Conservation (phyloP, 179 eudicot species). For the Vitellaria paradoxa region DNA sequence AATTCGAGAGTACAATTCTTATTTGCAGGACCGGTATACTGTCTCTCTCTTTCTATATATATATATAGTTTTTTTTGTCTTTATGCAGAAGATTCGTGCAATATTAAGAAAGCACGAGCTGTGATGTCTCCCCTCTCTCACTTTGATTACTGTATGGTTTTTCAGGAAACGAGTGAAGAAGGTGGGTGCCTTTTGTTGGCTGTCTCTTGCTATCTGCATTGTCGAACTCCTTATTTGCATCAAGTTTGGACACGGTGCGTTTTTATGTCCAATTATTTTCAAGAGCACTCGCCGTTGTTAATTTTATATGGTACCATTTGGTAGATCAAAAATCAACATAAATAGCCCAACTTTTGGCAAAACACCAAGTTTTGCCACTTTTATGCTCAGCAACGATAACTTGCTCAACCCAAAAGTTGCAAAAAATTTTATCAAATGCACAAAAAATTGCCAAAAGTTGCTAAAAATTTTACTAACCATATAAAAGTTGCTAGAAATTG, state of each 20-base stretch:
- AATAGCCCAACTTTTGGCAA: too few species aligned
- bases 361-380: too few species aligned
- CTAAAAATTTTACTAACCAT: too few species aligned
- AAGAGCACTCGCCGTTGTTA: background rate
- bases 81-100: background rate
- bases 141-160: background rate
- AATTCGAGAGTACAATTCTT: slow-evolving; percentile 94
- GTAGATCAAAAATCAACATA: too few species aligned
- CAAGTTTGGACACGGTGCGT: slow-evolving; percentile 90
- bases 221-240: slow-evolving; percentile 90
- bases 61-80: background rate
- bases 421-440: too few species aligned
- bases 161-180: slow-evolving; percentile 81
- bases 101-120: background rate
- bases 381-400: too few species aligned
- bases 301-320: background rate
- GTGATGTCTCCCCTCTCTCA: background rate
- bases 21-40: slow-evolving; percentile 83
- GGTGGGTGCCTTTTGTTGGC: slow-evolving; percentile 97
- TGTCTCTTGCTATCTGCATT: slow-evolving; percentile 92
- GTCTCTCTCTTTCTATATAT: background rate
- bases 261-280: slow-evolving; percentile 9
- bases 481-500: too few species aligned
- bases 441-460: too few species aligned
- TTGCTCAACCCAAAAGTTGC: too few species aligned